These are phyloP conservation scores for Kazachstania viticola DNA, from an alignment of 805 yeast genomes.

Conservation along the genomic window DNA sequence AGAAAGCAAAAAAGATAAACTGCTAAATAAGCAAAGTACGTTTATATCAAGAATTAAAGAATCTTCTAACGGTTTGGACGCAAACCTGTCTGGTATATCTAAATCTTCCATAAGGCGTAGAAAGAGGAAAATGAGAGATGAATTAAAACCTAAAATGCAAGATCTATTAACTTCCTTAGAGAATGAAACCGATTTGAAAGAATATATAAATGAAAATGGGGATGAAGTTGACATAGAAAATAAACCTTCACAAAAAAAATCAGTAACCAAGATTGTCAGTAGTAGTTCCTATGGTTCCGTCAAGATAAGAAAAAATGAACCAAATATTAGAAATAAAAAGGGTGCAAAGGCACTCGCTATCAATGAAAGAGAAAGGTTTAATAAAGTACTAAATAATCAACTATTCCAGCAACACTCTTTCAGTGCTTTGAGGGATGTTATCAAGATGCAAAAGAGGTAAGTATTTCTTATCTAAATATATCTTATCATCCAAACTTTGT, in stretches of 20 bases:
- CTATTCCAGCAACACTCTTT: slow-evolving; percentile 52
- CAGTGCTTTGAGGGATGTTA: slow-evolving; percentile 51
- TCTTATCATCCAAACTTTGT: no score
- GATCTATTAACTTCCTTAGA: slow-evolving; percentile 48
- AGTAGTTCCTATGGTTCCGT: slow-evolving; percentile 7
- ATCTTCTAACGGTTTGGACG: slow-evolving; percentile 6
- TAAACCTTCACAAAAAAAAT: neutral
- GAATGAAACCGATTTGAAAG: slow-evolving; percentile 19
- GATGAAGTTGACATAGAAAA: slow-evolving; percentile 9
- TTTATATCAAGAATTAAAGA: slow-evolving; percentile 18
- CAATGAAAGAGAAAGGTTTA: slow-evolving; percentile 49
- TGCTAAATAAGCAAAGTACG: slow-evolving; percentile 28
- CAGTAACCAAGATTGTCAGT: slow-evolving; percentile 4
- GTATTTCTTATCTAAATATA: no score
- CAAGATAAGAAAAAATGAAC: slow-evolving; percentile 30
- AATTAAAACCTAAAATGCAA: slow-evolving; percentile 54
- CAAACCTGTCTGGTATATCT: slow-evolving; percentile 39
- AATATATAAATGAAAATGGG: slow-evolving; percentile 6
- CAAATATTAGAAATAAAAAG: slow-evolving; percentile 43
- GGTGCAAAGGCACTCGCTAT: slow-evolving; percentile 45
- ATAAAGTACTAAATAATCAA: slow-evolving; percentile 41
- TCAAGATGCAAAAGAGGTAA: slow-evolving; percentile 26
- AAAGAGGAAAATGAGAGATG: slow-evolving; percentile 49
- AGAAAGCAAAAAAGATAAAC: slow-evolving; percentile 43
- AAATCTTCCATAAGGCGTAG: slow-evolving; percentile 56